Evolutionary conservation across 345 rosid genomes (phyloP).

Genomic region (Ceriops tagal): DNA sequence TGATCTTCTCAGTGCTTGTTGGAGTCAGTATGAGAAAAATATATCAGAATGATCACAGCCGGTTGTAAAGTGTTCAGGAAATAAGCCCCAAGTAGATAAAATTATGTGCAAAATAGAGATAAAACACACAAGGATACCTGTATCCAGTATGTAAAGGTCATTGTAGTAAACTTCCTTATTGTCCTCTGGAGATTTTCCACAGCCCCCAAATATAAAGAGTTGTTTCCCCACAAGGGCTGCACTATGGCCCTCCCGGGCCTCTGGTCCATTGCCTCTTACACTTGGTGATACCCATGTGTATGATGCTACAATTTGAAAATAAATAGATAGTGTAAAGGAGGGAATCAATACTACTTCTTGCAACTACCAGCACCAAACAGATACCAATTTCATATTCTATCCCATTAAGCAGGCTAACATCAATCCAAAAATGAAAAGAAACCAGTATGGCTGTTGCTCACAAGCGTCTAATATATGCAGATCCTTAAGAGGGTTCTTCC

Average conservation of each 20-base stretch:
- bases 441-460: conserved; percentile 33
- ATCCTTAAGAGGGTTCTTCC: conserved; percentile 72
- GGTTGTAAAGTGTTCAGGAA: not conserved
- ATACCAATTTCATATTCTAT: not conserved
- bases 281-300: conserved; percentile 85
- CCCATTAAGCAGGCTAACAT: not conserved
- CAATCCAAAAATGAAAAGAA: conserved; percentile 3
- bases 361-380: not conserved
- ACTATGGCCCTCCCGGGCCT: conserved; percentile 91
- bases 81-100: not conserved
- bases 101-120: not conserved
- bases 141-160: conserved; percentile 81
- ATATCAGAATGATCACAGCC: not conserved
- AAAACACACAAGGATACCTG: conserved; percentile 45
- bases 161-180: conserved; percentile 80
- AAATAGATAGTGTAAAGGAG: not conserved
- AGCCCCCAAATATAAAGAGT: conserved; percentile 90
- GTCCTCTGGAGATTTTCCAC: conserved; percentile 63
- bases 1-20: too few relatives aligned
- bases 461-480: conserved; percentile 78
- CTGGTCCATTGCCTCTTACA: conserved; percentile 90
- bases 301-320: conserved; percentile 48
- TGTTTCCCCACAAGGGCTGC: conserved; percentile 90
- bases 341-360: conserved; percentile 5
- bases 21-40: not conserved